Evolutionary conservation across 2,329 filamentous ascomycete genomes (phyloP), one percentile per base, ranked within the genome.

Genomic region (Paraconiothyrium brasiliense): DNA sequence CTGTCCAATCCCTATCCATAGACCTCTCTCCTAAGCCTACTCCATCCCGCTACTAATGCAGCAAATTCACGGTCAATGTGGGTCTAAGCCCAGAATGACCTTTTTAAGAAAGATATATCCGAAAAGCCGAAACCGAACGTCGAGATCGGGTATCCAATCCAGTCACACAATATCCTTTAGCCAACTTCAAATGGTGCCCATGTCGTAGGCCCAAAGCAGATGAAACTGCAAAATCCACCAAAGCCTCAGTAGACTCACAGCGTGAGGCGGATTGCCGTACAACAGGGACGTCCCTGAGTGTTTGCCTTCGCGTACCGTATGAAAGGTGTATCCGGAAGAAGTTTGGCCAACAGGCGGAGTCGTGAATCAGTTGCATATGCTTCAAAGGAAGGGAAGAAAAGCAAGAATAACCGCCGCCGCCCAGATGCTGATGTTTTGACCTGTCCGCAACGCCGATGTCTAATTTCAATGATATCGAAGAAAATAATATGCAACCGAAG

Each of bases 341-440:
- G 50, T 41, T 24, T 16, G 34, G 34, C 27, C n/a, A 27, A 51
- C 3, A 32, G 34, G 35, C n/a, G 27, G 49, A 47, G 48, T 20
- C 39, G 49, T 46, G 27, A 39, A 50, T 20, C n/a, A 5, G 37
- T 14, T 44, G 50, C 27, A 22, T 22, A 57, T 52, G 48, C 34
- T 11, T 35, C 11, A 41, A 58, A 39, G 32, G 41, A 50, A 49
- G 50, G 30, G 32, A 50, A 54, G 50, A 37, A 35, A 41, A 34
- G 46, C 46, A 46, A 43, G 6, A 51, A 54, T 30, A 22, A 55
- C 24, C 32, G 48, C 30, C 20, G 43, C 61, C 58, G 51, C 61
- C 58, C 54, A 49, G 41, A 63, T 63, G 61, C 61, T 56, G 43
- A 48, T 63, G 58, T 60, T 63, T 63, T 63, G 52, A 58, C 49